These are phyloP conservation scores for Beauveria sp. DNA, from an alignment of 2,329 filamentous ascomycete genomes.

Conservation along the genomic window DNA sequence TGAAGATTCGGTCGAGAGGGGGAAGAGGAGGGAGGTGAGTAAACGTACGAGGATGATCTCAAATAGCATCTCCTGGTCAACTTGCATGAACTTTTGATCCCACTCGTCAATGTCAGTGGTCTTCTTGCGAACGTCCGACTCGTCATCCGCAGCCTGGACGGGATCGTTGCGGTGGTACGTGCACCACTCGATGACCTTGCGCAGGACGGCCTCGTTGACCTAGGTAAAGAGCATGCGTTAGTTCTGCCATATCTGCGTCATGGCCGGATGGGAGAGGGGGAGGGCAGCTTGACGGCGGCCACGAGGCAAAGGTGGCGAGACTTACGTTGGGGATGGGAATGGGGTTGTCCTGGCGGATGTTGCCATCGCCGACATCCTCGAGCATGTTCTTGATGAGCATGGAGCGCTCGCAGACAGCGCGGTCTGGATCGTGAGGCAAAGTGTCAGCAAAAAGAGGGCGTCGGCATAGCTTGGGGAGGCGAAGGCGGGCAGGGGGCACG, in stretches of 20 bases:
- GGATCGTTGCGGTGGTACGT: conserved; percentile 90
- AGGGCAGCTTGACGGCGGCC: no score
- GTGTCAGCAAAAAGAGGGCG: conserved; percentile 8
- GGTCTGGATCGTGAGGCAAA: conserved; percentile 45
- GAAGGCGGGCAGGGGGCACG: conserved; percentile 17
- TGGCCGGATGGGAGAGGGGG: neutral
- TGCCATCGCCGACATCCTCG: conserved; percentile 73
- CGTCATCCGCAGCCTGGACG: conserved; percentile 72
- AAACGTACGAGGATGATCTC: conserved; percentile 87
- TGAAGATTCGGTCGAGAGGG: neutral
- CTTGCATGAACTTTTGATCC: conserved; percentile 99
- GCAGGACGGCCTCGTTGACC: conserved; percentile 88
- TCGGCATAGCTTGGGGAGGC: neutral
- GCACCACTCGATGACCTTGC: conserved; percentile 98
- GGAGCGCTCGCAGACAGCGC: conserved; percentile 79
- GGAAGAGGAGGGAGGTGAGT: neutral
- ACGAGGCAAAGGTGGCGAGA: conserved; percentile 6
- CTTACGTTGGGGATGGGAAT: conserved; percentile 82
- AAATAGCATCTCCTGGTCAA: conserved; percentile 99
- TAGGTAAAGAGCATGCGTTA: conserved; percentile 24
- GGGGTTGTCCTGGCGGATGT: conserved; percentile 48
- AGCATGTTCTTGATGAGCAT: conserved; percentile 98
- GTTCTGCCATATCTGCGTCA: neutral
- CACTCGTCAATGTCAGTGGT: conserved; percentile 98
- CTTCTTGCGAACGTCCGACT: conserved; percentile 92